A percentile compares a stretch with the other conserved stretches of the same genome.
phyloP scores from a whole-genome alignment of 1,284 basidiomycete genomes.

The Hemileia vastatrix region DNA sequence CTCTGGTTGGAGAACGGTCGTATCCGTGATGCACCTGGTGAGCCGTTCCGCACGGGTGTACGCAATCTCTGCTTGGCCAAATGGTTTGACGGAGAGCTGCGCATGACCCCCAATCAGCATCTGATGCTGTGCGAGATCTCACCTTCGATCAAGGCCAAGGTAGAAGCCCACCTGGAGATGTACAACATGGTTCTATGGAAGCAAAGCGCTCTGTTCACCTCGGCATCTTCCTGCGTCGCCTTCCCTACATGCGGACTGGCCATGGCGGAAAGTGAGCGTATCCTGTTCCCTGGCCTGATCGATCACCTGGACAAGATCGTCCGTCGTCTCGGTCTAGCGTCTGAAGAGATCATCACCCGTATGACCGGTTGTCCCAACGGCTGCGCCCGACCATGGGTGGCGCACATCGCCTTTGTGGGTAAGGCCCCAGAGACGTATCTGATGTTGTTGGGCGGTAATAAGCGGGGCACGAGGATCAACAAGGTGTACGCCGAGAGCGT shows the following conservation, averaged over 20 bases:
- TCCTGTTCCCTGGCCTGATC: conserved; percentile 80
- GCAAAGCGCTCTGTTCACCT: conserved; percentile 68
- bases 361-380: conserved; percentile 79
- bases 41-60: conserved; percentile 83
- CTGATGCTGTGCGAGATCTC: conserved; percentile 76
- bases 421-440: conserved; percentile 88
- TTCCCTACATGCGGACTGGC: conserved; percentile 95
- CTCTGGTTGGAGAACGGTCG: conserved; percentile 97
- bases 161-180: conserved; percentile 69
- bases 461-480: conserved; percentile 82
- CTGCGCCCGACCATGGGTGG: conserved; percentile 87
- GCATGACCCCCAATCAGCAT: conserved; percentile 76
- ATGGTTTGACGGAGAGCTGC: neutral
- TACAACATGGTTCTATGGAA: conserved; percentile 86
- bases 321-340: conserved; percentile 47
- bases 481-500: conserved; percentile 91
- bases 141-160: conserved; percentile 51
- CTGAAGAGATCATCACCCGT: conserved; percentile 1
- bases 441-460: conserved; percentile 93
- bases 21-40: conserved; percentile 78
- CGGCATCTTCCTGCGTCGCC: conserved; percentile 87
- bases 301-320: conserved; percentile 93
- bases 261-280: conserved; percentile 87
- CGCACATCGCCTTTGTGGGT: conserved; percentile 89
- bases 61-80: conserved; percentile 80